Conservation (phyloP, 1,284 basidiomycete species). For the Rhizoctonia solani region DNA sequence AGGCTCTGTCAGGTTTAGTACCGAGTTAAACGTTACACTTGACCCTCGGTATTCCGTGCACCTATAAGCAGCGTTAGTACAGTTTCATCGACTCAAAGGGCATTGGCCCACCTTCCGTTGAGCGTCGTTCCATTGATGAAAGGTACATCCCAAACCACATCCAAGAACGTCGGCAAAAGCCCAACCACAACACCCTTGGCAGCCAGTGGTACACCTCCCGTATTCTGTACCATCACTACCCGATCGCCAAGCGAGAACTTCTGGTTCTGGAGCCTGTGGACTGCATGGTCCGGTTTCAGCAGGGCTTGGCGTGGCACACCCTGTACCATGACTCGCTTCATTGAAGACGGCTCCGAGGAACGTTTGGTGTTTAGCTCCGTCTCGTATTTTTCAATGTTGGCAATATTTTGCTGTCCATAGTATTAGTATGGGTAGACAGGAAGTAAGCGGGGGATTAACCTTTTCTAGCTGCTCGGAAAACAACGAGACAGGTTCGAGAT, state of each 20-base stretch:
- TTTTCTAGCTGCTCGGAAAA: conserved; percentile 91
- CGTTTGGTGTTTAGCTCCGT: conserved; percentile 57
- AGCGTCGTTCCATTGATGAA: conserved; percentile 93
- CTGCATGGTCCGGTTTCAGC: conserved; percentile 89
- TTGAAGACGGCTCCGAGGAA: conserved; percentile 59
- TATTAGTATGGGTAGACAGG: conserved; percentile 32
- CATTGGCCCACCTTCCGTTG: conserved; percentile 67
- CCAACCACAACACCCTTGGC: conserved; percentile 95
- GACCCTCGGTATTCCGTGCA: conserved; percentile 83
- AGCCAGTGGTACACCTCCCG: conserved; percentile 89
- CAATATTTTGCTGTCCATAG: conserved; percentile 65
- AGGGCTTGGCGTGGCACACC: conserved; percentile 93
- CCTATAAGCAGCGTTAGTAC: conserved; percentile 7
- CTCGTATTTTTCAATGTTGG: conserved; percentile 75
- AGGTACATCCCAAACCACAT: conserved; percentile 95
- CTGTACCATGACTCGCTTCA: conserved; percentile 90
- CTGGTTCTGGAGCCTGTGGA: conserved; percentile 90
- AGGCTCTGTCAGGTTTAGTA: conserved; percentile 80
- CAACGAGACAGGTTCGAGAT: conserved; percentile 91
- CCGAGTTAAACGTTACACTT: conserved; percentile 79
- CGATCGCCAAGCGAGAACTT: conserved; percentile 92
- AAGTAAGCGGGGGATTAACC: conserved; percentile 50
- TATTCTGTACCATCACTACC: conserved; percentile 94
- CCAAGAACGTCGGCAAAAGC: conserved; percentile 82
- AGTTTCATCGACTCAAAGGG: too few relatives aligned